A percentile compares a stretch with the other conserved stretches of the same genome.
phyloP scores from a whole-genome alignment of 2,329 filamentous ascomycete genomes.

The Alternaria infectoria region DNA sequence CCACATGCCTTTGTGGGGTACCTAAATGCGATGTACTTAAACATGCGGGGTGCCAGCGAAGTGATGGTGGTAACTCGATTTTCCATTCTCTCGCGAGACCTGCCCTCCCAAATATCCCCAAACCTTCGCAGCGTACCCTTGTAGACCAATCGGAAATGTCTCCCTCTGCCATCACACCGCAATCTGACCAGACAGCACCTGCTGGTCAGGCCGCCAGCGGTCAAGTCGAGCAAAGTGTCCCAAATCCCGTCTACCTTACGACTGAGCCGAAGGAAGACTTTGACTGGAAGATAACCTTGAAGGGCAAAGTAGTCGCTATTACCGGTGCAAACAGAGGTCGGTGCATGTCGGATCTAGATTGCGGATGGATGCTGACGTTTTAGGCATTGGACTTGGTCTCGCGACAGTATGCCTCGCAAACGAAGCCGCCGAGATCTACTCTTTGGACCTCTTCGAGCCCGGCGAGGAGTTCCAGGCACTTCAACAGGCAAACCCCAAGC shows the following conservation, averaged over 20 bases:
- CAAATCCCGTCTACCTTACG: slow-evolving; percentile 46
- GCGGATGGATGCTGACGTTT: neutral
- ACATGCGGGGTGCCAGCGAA: slow-evolving; percentile 14
- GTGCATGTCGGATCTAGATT: slow-evolving; percentile 42
- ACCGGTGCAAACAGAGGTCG: slow-evolving; percentile 24
- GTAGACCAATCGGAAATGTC: slow-evolving; percentile 29
- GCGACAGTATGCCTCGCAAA: slow-evolving; percentile 57
- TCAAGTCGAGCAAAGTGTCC: slow-evolving; percentile 31
- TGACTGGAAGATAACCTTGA: slow-evolving; percentile 55
- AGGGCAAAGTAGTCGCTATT: slow-evolving; percentile 49
- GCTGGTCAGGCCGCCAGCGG: slow-evolving; percentile 16
- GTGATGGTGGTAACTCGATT: slow-evolving; percentile 3
- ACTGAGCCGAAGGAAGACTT: slow-evolving; percentile 54
- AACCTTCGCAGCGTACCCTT: slow-evolving; percentile 4
- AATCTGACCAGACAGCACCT: slow-evolving; percentile 22
- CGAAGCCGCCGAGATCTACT: slow-evolving; percentile 55
- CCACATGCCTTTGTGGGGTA: slow-evolving; percentile 19
- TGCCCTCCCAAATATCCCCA: slow-evolving; percentile 10
- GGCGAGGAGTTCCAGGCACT: slow-evolving; percentile 55
- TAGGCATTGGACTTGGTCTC: slow-evolving; percentile 50
- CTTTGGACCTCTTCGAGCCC: slow-evolving; percentile 56
- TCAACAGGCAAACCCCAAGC: slow-evolving; percentile 51
- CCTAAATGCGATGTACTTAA: slow-evolving; percentile 25
- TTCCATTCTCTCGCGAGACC: slow-evolving; percentile 15
- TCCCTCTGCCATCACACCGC: slow-evolving; percentile 33